Conservation (phyloP, 805 yeast species). For the Ascoidea asiatica region DNA sequence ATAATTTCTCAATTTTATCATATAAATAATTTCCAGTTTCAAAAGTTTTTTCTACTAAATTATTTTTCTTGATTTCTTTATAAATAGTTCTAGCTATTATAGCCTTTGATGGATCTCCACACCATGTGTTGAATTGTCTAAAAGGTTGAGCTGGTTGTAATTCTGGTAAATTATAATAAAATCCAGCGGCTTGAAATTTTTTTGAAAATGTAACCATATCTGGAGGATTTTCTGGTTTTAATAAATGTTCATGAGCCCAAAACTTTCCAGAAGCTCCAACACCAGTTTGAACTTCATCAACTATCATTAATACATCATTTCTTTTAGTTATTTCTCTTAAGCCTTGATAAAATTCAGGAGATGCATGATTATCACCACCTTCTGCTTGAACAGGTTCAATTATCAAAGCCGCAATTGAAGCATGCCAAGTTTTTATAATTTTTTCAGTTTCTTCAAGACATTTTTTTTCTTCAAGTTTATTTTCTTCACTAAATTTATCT, state of each 20-base stretch:
- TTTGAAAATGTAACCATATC: slow-evolving; percentile 80
- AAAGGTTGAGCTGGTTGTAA: slow-evolving; percentile 65
- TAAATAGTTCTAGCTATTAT: slow-evolving; percentile 64
- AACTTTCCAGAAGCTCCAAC: slow-evolving; percentile 76
- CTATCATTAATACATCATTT: slow-evolving; percentile 57
- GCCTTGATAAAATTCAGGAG: slow-evolving; percentile 68
- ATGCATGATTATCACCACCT: slow-evolving; percentile 87
- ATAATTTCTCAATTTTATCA: slow-evolving; percentile 37
- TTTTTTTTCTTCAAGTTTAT: slow-evolving; percentile 67
- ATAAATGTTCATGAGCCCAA: slow-evolving; percentile 79
- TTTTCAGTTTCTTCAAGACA: slow-evolving; percentile 69
- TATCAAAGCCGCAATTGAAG: slow-evolving; percentile 78
- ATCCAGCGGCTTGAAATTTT: slow-evolving; percentile 85
- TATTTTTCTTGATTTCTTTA: slow-evolving; percentile 46
- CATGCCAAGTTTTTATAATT: slow-evolving; percentile 49
- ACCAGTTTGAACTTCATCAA: slow-evolving; percentile 87
- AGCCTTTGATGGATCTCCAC: slow-evolving; percentile 80
- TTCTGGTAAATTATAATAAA: slow-evolving; percentile 64
- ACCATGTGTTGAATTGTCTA: slow-evolving; percentile 90
- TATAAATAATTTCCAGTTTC: slow-evolving; percentile 59
- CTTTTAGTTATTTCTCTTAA: slow-evolving; percentile 62
- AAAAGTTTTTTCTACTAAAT: slow-evolving; percentile 39
- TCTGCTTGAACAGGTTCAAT: slow-evolving; percentile 88
- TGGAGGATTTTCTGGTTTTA: slow-evolving; percentile 60
- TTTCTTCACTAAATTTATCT: slow-evolving; percentile 46